Evolutionary conservation across 768 basidiomycete species (phyloP).

Genomic region (Kwoniella heveanensis): DNA sequence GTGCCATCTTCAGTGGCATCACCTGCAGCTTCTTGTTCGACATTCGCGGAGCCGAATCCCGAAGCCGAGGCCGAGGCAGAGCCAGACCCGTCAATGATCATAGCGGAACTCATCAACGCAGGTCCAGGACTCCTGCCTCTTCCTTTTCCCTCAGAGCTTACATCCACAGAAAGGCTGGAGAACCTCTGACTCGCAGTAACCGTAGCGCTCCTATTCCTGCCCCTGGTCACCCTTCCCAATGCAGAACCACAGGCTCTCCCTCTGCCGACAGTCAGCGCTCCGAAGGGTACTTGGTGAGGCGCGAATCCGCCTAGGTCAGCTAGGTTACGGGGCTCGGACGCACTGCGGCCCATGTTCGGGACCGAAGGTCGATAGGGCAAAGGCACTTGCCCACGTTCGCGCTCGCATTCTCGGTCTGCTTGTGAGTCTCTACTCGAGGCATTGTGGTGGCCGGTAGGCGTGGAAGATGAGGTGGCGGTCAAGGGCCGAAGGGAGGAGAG

Average conservation of each 20-base stretch:
- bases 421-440: too few relatives aligned
- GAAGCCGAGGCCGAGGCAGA: neutral
- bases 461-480: neutral
- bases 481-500: neutral
- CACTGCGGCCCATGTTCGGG: constrained; percentile 12
- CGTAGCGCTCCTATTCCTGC: constrained; percentile 11
- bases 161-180: neutral
- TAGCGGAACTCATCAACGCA: neutral
- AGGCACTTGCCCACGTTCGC: neutral
- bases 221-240: neutral
- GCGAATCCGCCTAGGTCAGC: constrained; percentile 12
- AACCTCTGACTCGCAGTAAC: neutral
- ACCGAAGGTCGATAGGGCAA: constrained; percentile 10
- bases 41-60: too few relatives aligned
- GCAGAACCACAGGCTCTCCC: neutral
- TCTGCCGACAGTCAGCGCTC: constrained; percentile 7
- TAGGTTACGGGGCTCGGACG: constrained; percentile 9
- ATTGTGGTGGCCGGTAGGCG: neutral
- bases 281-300: constrained; percentile 13
- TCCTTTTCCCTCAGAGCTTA: neutral
- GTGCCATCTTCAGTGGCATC: too few relatives aligned
- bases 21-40: neutral
- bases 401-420: too few relatives aligned
- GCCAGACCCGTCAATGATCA: too few relatives aligned
- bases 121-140: constrained; percentile 23